phyloP scores from a whole-genome alignment of 371 early-diverging fungal genomes.

The Mucor lusitanicus region DNA sequence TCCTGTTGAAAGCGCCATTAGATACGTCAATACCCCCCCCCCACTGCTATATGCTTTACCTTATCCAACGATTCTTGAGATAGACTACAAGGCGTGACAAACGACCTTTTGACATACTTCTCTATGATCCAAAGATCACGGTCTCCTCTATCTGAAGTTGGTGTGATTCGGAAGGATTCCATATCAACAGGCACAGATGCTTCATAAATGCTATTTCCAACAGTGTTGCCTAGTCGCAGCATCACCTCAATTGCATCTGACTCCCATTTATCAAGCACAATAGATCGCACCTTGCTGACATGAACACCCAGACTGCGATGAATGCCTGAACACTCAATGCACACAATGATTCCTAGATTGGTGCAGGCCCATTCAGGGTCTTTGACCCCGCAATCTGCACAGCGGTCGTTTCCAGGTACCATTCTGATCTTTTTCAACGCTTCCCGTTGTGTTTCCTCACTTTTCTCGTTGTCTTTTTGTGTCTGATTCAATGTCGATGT shows the following conservation, averaged over 20 bases:
- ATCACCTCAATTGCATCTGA: slow-evolving; percentile 77
- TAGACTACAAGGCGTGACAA: slow-evolving; percentile 37
- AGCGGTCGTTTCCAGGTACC: slow-evolving; percentile 69
- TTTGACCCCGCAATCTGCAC: slow-evolving; percentile 77
- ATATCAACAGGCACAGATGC: slow-evolving; percentile 44
- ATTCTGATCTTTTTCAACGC: slow-evolving; percentile 33
- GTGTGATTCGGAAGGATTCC: slow-evolving; percentile 35
- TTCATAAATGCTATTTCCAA: slow-evolving; percentile 78
- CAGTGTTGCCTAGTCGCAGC: slow-evolving; percentile 78
- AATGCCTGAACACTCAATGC: slow-evolving; percentile 96
- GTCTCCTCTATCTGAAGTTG: slow-evolving; percentile 51
- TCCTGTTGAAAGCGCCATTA: slow-evolving; percentile 18
- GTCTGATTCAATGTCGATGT: slow-evolving; percentile 1
- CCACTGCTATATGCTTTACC: slow-evolving; percentile 1
- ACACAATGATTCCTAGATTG: slow-evolving; percentile 90
- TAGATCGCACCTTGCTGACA: slow-evolving; percentile 84
- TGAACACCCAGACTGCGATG: slow-evolving; percentile 97
- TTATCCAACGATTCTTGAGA: slow-evolving; percentile 28
- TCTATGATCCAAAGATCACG: slow-evolving; percentile 70
- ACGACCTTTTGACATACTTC: slow-evolving; percentile 77
- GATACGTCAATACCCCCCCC: neutral
- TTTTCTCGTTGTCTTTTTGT: slow-evolving; percentile 1
- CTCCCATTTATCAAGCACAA: slow-evolving; percentile 90
- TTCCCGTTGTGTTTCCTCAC: slow-evolving; percentile 26
- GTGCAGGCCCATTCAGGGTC: slow-evolving; percentile 94